Percentiles rank a stretch among this genome's conserved stretches.
phyloP scores from a whole-genome alignment of 306 rosid species.

The Acacia melanoxylon region DNA sequence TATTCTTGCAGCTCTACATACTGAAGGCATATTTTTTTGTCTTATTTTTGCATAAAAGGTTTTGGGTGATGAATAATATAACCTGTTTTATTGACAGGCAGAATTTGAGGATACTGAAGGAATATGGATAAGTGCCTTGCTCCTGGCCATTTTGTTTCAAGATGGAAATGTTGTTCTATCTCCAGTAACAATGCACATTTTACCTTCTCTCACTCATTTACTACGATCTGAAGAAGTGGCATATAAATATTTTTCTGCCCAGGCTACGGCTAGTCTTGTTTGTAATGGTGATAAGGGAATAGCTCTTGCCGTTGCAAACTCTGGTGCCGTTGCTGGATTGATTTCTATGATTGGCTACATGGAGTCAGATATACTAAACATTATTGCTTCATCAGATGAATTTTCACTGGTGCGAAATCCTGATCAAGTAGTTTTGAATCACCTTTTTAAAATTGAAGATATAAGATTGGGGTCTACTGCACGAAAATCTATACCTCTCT shows the following conservation, averaged over 20 bases:
- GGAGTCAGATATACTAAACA: slow-evolving; percentile 76
- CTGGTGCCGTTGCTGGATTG: slow-evolving; percentile 91
- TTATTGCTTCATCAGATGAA: slow-evolving; percentile 74
- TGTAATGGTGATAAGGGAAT: slow-evolving; percentile 73
- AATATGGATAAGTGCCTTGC: slow-evolving; percentile 87
- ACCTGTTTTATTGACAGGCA: slow-evolving; percentile 55
- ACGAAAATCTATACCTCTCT: slow-evolving; percentile 86
- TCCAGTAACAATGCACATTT: slow-evolving; percentile 66
- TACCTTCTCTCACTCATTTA: slow-evolving; percentile 78
- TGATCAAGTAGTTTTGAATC: slow-evolving; percentile 85
- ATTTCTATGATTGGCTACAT: slow-evolving; percentile 71
- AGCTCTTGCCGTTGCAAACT: slow-evolving; percentile 83
- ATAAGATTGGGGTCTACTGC: slow-evolving; percentile 80
- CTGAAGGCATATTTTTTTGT: slow-evolving; percentile 15
- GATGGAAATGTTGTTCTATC: slow-evolving; percentile 63
- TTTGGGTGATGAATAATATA: slow-evolving; percentile 40
- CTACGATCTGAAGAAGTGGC: slow-evolving; percentile 82
- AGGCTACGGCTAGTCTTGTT: slow-evolving; percentile 93
- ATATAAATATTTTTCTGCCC: slow-evolving; percentile 91
- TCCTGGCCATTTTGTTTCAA: slow-evolving; percentile 84
- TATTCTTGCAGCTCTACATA: slow-evolving; percentile 10
- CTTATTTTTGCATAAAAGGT: slow-evolving; percentile 20
- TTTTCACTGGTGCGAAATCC: slow-evolving; percentile 78
- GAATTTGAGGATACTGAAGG: slow-evolving; percentile 87
- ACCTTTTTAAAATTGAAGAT: slow-evolving; percentile 85